Conservation (phyloP, 495 filamentous ascomycete species). For the Podospora comata region DNA sequence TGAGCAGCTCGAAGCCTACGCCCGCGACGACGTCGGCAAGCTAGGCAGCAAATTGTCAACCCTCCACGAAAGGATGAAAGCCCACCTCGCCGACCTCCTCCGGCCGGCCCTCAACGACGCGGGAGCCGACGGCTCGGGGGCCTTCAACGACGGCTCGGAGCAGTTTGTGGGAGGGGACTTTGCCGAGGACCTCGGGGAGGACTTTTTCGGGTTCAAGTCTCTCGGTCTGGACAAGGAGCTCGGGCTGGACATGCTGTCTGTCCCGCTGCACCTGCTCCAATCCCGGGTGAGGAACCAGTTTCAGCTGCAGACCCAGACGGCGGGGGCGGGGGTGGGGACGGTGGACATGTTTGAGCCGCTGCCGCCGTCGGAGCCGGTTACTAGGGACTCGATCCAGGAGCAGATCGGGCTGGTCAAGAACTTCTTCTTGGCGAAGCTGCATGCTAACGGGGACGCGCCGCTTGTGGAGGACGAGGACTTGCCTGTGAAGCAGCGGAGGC, state of each 20-base stretch:
- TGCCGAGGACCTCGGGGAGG: slow-evolving; percentile 93
- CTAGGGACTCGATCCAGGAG: slow-evolving; percentile 65
- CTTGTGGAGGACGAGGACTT: slow-evolving; percentile 94
- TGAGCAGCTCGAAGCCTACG: slow-evolving; percentile 79
- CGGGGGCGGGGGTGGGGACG: slow-evolving; percentile 44
- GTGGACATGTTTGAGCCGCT: slow-evolving; percentile 67
- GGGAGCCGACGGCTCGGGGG: slow-evolving; percentile 78
- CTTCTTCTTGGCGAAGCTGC: slow-evolving; percentile 86
- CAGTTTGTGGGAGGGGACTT: slow-evolving; percentile 97
- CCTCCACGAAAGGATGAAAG: slow-evolving; percentile 90
- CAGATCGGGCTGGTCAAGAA: slow-evolving; percentile 83
- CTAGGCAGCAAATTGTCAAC: slow-evolving; percentile 73
- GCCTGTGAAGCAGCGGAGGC: slow-evolving; percentile 82
- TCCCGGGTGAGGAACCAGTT: slow-evolving; percentile 80
- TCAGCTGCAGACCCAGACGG: slow-evolving; percentile 66
- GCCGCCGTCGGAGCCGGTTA: slow-evolving; percentile 73
- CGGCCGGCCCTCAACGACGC: slow-evolving; percentile 78
- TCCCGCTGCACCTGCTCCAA: slow-evolving; percentile 91
- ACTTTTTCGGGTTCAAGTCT: slow-evolving; percentile 98
- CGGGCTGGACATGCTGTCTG: slow-evolving; percentile 76
- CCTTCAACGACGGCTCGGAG: slow-evolving; percentile 94
- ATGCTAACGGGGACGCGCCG: slow-evolving; percentile 74
- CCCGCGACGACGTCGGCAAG: slow-evolving; percentile 92
- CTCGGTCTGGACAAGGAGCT: slow-evolving; percentile 88
- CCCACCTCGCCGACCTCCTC: slow-evolving; percentile 82